These are phyloP conservation scores for Cyberlindnera americana DNA, from an alignment of 805 yeast genomes.

Conservation along the genomic window DNA sequence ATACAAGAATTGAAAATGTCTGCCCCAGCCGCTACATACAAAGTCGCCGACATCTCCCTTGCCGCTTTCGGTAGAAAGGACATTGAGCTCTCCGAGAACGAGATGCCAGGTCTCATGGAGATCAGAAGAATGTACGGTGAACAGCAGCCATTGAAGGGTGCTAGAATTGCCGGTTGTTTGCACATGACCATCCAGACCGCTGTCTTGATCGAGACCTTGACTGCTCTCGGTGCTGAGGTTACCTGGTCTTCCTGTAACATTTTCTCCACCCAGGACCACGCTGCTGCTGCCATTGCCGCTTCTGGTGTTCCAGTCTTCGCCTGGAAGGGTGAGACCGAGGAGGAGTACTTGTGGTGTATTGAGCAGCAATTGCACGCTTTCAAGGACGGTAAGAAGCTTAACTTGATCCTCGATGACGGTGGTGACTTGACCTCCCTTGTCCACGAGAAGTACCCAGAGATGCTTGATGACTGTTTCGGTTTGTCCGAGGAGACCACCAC, in stretches of 20 bases:
- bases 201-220: conserved; percentile 94
- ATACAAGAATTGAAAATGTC: conserved; percentile 37
- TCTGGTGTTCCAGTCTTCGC: conserved; percentile 99
- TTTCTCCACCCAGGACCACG: conserved; percentile 99
- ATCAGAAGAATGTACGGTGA: conserved; percentile 90
- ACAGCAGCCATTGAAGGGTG: conserved; percentile 95
- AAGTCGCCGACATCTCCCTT: conserved; percentile 95
- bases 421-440: conserved; percentile 97
- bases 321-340: conserved; percentile 99
- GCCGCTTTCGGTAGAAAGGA: conserved; percentile 99
- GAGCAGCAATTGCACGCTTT: conserved; percentile 98
- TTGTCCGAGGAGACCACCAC: conserved; percentile 99
- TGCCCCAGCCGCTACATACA: conserved; percentile 69
- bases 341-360: conserved; percentile 98
- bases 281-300: conserved; percentile 99
- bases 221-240: conserved; percentile 98
- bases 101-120: conserved; percentile 99
- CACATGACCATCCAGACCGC: conserved; percentile 99
- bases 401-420: conserved; percentile 98
- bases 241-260: conserved; percentile 99
- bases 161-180: conserved; percentile 97
- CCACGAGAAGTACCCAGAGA: conserved; percentile 97
- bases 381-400: conserved; percentile 92
- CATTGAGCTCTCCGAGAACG: conserved; percentile 97
- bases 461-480: conserved; percentile 93